phyloP scores from a whole-genome alignment of 176 grass and related monocot species.

The Aegilops longissima region DNA sequence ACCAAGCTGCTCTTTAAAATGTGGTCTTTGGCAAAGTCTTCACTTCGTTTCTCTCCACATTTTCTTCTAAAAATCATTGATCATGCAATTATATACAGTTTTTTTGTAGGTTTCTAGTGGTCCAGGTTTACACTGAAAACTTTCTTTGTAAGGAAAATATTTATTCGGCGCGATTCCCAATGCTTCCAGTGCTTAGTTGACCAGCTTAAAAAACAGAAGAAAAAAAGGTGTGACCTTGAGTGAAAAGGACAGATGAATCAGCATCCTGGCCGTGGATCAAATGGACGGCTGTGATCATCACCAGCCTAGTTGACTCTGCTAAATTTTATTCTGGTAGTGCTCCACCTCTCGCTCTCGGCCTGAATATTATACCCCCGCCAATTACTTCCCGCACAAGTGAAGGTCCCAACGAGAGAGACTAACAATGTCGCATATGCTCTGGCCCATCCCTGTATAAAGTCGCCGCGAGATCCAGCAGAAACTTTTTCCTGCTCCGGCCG shows the following conservation, averaged over 20 bases:
- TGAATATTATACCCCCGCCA: conserved; percentile 24
- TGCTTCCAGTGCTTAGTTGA: background rate
- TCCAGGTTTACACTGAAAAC: background rate
- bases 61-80: background rate
- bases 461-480: conserved; percentile 23
- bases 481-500: conserved; percentile 25
- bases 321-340: conserved; percentile 45
- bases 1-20: background rate
- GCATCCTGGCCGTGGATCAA: background rate
- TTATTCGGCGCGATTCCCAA: background rate
- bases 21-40: background rate
- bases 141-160: background rate
- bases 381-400: conserved; percentile 50
- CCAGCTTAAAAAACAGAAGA: background rate
- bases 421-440: conserved; percentile 2
- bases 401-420: conserved; percentile 23
- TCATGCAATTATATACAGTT: background rate
- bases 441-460: conserved; percentile 1
- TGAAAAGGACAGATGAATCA: background rate
- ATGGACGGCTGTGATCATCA: conserved; percentile 19
- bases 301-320: conserved; percentile 26
- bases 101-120: background rate
- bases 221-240: background rate
- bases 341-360: conserved; percentile 35
- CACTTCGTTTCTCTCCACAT: background rate